Evolutionary conservation across 140 eudicot species (phyloP), one percentile per base, ranked within the genome.

Genomic region (Senecio squalidus): DNA sequence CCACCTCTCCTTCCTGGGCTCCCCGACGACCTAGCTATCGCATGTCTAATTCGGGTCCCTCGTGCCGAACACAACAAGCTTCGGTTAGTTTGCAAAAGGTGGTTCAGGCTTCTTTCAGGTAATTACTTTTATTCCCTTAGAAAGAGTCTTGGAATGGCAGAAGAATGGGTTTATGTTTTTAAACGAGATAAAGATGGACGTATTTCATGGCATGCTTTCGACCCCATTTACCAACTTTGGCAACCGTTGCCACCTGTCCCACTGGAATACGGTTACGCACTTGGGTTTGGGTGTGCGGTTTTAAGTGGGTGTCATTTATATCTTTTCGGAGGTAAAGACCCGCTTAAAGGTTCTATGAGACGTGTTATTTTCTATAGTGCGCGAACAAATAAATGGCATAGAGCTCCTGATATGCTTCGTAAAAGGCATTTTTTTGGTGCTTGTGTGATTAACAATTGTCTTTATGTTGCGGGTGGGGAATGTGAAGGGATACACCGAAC

Each of bases 181-280:
- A 91, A 91, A 71, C 46, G 96, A 58, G 98, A 91, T 60, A 94
- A 92, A 0, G 96, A 91, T 55, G 98, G 96, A 3, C 74, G 90
- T 54, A 84, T 91, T 17, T 91, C 96, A 1, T 91, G 98, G 96
- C 96, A 91, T 38, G 98, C 98, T 8, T 91, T 86, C 40, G 98
- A 91, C 65, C 98, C 98, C 6, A 75, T 79, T 43, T 86, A 79
- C 74, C 98, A 91, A 65, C 69, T 87, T 0, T 91, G 98, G 98
- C 96, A 91, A 58, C 95, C 98, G 8, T 82, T 91, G 56, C 98
- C 98, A 25, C 98, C 98, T 21, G 94, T 91, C 60, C 98, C 98
- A 0, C 63, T 51, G n/a, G 98, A 91, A 66, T 91, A 91, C 16
- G 84, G 89, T 29, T 79, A 60, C 4, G 94, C 98, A 29, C 78